Evolutionary conservation across 306 rosid species (phyloP).

Genomic region (Gastrolobium villosum): DNA sequence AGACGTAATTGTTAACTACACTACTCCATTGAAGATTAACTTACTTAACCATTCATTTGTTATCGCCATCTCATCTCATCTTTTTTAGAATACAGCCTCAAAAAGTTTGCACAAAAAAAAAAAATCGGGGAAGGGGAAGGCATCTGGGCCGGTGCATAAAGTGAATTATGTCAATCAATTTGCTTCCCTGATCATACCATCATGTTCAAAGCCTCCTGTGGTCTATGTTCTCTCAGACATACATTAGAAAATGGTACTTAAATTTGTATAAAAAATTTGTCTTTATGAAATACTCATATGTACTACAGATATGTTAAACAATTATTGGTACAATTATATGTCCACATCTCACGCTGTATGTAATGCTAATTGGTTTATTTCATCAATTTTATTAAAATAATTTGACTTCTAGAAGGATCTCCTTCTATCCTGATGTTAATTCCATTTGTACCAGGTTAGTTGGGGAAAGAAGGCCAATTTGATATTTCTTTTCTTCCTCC

Average conservation of each 20-base stretch:
- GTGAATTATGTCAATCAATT: slow-evolving; percentile 41
- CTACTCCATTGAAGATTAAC: slow-evolving; percentile 4
- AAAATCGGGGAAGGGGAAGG: neutral
- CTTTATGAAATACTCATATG: slow-evolving; percentile 17
- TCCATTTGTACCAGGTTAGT: slow-evolving; percentile 72
- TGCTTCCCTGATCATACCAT: neutral
- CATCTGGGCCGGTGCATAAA: slow-evolving; percentile 15
- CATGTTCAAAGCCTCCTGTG: neutral
- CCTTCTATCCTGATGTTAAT: slow-evolving; percentile 37
- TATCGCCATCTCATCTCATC: neutral
- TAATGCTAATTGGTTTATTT: slow-evolving; percentile 34
- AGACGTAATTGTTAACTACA: neutral
- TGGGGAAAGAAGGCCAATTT: slow-evolving; percentile 83
- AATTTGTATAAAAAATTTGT: neutral
- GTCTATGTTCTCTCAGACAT: slow-evolving; percentile 12
- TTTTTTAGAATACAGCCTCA: neutral
- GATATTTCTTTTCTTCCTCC: slow-evolving; percentile 94
- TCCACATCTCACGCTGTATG: neutral
- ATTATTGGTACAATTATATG: slow-evolving; percentile 17
- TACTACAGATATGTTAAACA: neutral
- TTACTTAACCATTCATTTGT: neutral
- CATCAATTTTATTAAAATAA: slow-evolving; percentile 25
- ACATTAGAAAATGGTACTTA: slow-evolving; percentile 23
- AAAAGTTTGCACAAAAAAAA: neutral
- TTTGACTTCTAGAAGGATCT: slow-evolving; percentile 44